Evolutionary conservation across 2,329 filamentous ascomycete genomes (phyloP).

Genomic region (Beauveria australis): DNA sequence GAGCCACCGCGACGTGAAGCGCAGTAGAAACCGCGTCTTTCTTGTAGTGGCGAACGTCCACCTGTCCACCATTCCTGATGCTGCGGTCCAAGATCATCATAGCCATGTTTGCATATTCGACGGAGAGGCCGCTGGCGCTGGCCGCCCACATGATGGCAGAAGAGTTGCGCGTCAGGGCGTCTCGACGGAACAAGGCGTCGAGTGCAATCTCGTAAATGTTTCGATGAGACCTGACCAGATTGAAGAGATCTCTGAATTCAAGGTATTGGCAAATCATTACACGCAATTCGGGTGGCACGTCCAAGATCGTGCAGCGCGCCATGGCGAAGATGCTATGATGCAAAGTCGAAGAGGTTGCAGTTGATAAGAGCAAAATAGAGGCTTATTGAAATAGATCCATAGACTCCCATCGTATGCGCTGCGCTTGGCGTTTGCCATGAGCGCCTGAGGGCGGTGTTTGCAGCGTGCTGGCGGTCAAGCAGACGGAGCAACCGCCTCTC

Average conservation of each 20-base stretch:
- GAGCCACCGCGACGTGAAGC: neutral
- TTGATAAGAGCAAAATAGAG: neutral
- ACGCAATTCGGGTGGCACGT: neutral
- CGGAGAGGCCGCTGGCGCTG: neutral
- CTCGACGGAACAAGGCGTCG: neutral
- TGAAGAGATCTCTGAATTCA: neutral
- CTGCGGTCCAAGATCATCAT: neutral
- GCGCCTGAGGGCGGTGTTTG: neutral
- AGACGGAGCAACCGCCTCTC: neutral
- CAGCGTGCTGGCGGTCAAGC: neutral
- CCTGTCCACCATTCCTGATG: neutral
- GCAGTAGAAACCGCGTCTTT: neutral
- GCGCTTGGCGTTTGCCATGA: neutral
- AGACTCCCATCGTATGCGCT: neutral
- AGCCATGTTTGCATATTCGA: neutral
- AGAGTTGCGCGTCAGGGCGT: neutral
- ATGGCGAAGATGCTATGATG: neutral
- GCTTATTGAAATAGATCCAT: too few relatives aligned
- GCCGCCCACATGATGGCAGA: conserved; percentile 2
- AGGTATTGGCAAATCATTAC: neutral
- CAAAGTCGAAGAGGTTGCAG: neutral
- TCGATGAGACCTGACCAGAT: neutral
- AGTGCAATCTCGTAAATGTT: neutral
- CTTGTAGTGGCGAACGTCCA: neutral
- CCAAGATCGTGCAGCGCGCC: neutral